Conservation (phyloP, 192 early-diverging fungal species). For the Coemansia sp. region DNA sequence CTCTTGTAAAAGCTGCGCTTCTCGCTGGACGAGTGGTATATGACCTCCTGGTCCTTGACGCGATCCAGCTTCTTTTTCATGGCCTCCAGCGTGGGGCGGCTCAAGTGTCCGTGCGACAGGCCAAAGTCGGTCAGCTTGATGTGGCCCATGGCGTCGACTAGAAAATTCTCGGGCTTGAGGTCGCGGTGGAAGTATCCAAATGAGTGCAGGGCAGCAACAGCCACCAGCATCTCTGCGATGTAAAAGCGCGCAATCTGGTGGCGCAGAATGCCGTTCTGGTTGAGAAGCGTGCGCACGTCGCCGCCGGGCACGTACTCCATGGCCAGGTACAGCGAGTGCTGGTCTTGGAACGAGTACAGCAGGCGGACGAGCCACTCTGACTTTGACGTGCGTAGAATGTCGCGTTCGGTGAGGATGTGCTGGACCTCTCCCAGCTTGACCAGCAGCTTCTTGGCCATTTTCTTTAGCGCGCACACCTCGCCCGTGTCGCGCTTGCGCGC, state of each 20-base stretch:
- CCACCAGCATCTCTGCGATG: constrained; percentile 81
- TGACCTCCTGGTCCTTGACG: constrained; percentile 59
- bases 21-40: constrained; percentile 55
- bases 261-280: constrained; percentile 69
- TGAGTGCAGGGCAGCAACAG: constrained; percentile 66
- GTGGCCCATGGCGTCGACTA: constrained; percentile 65
- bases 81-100: constrained; percentile 45
- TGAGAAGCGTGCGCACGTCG: constrained; percentile 78
- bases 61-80: constrained; percentile 59
- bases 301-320: constrained; percentile 75
- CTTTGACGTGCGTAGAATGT: constrained; percentile 69
- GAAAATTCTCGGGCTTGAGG: constrained; percentile 57
- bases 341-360: constrained; percentile 88
- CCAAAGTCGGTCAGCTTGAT: constrained; percentile 93
- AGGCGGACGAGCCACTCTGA: constrained; percentile 87
- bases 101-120: constrained; percentile 83
- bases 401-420: constrained; percentile 76
- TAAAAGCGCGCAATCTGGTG: constrained; percentile 86
- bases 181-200: constrained; percentile 58
- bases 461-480: constrained; percentile 76
- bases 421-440: constrained; percentile 67
- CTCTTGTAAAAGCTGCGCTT: constrained; percentile 49
- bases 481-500: constrained; percentile 70
- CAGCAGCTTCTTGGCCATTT: constrained; percentile 73
- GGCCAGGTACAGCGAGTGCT: constrained; percentile 71